A percentile compares a stretch with the other conserved stretches of the same genome.
Evolutionary conservation across 2,329 filamentous ascomycete species (phyloP).

Genomic region (Epichloe sp.): DNA sequence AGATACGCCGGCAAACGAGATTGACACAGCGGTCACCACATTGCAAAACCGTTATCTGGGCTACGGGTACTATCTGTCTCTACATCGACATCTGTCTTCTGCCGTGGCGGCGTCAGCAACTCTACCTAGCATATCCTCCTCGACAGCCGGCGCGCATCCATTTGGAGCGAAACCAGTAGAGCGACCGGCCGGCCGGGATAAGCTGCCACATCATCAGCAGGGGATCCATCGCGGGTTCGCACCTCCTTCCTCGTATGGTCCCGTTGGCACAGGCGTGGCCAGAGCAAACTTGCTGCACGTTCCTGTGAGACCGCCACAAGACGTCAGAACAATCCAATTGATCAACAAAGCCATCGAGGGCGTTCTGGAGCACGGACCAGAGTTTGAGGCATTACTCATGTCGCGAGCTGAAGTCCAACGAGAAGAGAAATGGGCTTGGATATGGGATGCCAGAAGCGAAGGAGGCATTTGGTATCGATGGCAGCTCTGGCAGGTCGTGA

Average conservation of each 20-base stretch:
- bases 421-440: slow-evolving; percentile 86
- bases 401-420: slow-evolving; percentile 67
- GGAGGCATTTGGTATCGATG: slow-evolving; percentile 88
- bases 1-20: slow-evolving; percentile 70
- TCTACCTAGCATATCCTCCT: slow-evolving; percentile 3
- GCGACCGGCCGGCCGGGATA: slow-evolving; percentile 20
- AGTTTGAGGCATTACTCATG: slow-evolving; percentile 91
- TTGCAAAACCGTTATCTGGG: slow-evolving; percentile 78
- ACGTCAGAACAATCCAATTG: slow-evolving; percentile 65
- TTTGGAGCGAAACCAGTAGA: slow-evolving; percentile 64
- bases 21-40: slow-evolving; percentile 64
- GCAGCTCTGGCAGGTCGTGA: slow-evolving; percentile 79
- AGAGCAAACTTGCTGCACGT: slow-evolving; percentile 46
- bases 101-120: slow-evolving; percentile 26
- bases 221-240: slow-evolving; percentile 52
- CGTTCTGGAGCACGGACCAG: slow-evolving; percentile 65
- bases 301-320: slow-evolving; percentile 60
- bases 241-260: slow-evolving; percentile 57
- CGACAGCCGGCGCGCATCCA: slow-evolving; percentile 43
- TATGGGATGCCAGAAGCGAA: slow-evolving; percentile 72
- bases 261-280: slow-evolving; percentile 27
- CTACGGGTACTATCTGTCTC: slow-evolving; percentile 66
- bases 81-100: slow-evolving; percentile 75
- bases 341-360: slow-evolving; percentile 83
- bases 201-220: slow-evolving; percentile 26